Evolutionary conservation across 176 grass and related monocot genomes (phyloP), one percentile per base, ranked within the genome.

Genomic region (Lolium rigidum): DNA sequence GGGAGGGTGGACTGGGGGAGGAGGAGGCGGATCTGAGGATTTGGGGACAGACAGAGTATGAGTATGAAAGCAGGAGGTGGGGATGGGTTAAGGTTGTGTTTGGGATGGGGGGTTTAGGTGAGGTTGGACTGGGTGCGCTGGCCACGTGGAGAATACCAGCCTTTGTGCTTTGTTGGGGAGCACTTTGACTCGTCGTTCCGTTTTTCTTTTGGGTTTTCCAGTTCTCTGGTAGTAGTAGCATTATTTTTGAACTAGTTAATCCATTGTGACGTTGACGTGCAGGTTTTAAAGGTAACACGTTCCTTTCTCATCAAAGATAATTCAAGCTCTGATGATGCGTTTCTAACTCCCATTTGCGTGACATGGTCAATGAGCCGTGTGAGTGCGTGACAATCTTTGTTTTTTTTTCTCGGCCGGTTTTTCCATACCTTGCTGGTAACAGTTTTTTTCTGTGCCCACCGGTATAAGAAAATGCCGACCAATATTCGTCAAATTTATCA

Each of bases 71-170:
- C 2, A 59, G 70, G 77, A 14, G 69, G 76, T 21, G 10, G 59
- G 68, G 74, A 78, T 31, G 76, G 14, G 57, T 21, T 61, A 74
- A 74, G 71, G 71, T 74, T 74, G 64, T 65, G 62, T 16, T 35
- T 2, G 2, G 54, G 1, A 18, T 2, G 26, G n/a, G 9, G 69
- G 81, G 76, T 87, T 91, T 91, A 80, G 89, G 77, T 38, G 76
- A 17, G 58, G 57, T 78, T 78, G 54, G 76, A 78, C 76, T 78
- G 17, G 54, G 76, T 57, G 52, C 68, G 89, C 77, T 48, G 77
- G 82, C 90, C 86, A 88, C 90, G 90, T 91, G 90, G 86, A 91
- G 39, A 87, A 80, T 64, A 20, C 21, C 6, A 35, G 31, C 31
- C 31, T 35, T 35, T 43, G 41, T 52, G 61, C 61, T 76, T 64